Evolutionary conservation across 805 yeast genomes (phyloP).

Genomic region (Phaffomyces opuntiae): DNA sequence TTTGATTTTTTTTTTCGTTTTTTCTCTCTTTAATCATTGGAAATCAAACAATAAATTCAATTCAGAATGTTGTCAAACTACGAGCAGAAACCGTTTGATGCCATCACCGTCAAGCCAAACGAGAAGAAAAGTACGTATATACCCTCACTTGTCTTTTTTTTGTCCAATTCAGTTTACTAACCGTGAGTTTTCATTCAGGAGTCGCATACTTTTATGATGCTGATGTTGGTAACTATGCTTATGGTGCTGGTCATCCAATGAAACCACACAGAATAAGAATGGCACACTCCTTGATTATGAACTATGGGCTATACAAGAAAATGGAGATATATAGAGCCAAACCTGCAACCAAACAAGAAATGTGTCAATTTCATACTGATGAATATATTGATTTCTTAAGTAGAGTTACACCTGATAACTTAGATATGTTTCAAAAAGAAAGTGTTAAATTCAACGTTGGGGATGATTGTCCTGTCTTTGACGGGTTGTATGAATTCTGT

Average conservation of each 20-base stretch:
- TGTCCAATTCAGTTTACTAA: conserved; percentile 6
- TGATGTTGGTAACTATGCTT: conserved; percentile 96
- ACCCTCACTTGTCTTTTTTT: too few relatives aligned
- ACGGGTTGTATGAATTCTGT: conserved; percentile 89
- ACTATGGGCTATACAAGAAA: conserved; percentile 76
- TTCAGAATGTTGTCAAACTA: conserved; percentile 15
- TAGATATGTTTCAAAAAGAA: conserved; percentile 53
- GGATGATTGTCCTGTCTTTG: conserved; percentile 87
- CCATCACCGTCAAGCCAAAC: conserved; percentile 47
- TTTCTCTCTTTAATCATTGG: neutral
- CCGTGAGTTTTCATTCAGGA: conserved; percentile 10
- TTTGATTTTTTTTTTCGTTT: neutral
- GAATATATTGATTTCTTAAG: conserved; percentile 91
- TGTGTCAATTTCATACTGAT: conserved; percentile 75
- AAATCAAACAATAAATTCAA: neutral
- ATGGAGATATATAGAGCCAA: conserved; percentile 89
- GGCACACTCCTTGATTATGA: conserved; percentile 84
- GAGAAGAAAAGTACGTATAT: conserved; percentile 38
- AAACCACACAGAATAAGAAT: conserved; percentile 91
- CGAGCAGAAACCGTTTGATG: conserved; percentile 52
- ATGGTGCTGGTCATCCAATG: conserved; percentile 97
- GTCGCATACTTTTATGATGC: conserved; percentile 81
- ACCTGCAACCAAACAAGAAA: conserved; percentile 74
- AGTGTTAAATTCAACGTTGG: conserved; percentile 85
- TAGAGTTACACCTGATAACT: conserved; percentile 85